Evolutionary conservation across 2,329 filamentous ascomycete species (phyloP).

Genomic region (Aspergillus candidus): DNA sequence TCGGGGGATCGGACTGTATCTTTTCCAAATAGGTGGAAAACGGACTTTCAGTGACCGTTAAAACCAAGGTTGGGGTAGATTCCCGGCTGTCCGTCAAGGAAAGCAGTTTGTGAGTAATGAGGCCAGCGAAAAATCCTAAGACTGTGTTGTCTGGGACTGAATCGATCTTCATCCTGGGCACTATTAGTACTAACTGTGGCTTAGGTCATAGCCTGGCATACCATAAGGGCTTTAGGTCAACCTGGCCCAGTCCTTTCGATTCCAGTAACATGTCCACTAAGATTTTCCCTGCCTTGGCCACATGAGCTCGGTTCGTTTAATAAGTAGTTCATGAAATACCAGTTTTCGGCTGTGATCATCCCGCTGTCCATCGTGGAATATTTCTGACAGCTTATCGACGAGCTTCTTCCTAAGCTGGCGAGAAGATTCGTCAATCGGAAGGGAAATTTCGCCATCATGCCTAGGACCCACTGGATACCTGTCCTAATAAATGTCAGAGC

Average conservation of each 20-base stretch:
- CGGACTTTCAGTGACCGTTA: too few species aligned
- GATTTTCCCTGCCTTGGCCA: constrained; percentile 13
- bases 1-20: too few species aligned
- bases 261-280: constrained; percentile 17
- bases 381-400: not conserved
- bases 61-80: too few species aligned
- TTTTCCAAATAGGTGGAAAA: too few species aligned
- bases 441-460: not conserved
- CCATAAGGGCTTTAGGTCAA: not conserved
- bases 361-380: constrained; percentile 7
- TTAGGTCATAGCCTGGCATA: not conserved
- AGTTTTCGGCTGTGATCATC: constrained; percentile 9
- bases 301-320: not conserved
- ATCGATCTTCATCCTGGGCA: too few species aligned
- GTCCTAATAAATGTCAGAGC: constrained; percentile 12
- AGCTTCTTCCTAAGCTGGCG: not conserved
- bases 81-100: too few species aligned
- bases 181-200: too few species aligned
- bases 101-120: too few species aligned
- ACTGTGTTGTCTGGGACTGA: too few species aligned
- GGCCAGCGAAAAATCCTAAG: too few species aligned
- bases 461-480: not conserved
- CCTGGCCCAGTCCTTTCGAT: constrained; percentile 5
- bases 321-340: constrained; percentile 9
- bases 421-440: constrained; percentile 1